Percentiles rank a stretch among this genome's conserved stretches.
These are phyloP conservation scores for Trichoderma sp. DNA, from an alignment of 2,329 filamentous ascomycete genomes.

Conservation along the genomic window DNA sequence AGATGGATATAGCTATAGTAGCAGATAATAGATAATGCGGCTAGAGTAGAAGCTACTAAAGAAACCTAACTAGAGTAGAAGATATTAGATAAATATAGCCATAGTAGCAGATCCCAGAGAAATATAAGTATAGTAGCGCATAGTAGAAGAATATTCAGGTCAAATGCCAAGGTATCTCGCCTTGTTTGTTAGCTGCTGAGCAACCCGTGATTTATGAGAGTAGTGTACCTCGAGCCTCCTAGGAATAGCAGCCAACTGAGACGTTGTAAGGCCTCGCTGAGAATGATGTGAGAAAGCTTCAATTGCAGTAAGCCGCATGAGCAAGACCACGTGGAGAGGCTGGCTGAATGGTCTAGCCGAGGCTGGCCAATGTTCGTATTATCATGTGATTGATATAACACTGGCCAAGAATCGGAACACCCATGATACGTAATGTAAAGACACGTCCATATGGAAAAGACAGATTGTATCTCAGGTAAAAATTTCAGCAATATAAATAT, in stretches of 20 bases:
- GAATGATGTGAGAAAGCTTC: not conserved
- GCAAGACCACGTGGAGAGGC: not conserved
- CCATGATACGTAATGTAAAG: too few relatives aligned
- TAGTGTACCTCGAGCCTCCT: not conserved
- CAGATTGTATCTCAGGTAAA: not conserved
- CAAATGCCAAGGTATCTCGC: not conserved
- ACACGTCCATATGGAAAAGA: too few relatives aligned
- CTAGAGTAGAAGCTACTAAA: not conserved
- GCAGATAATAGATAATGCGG: not conserved
- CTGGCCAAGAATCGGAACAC: not conserved
- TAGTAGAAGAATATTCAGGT: too few relatives aligned
- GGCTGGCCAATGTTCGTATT: not conserved
- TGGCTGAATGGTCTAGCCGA: not conserved
- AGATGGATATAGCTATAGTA: not conserved
- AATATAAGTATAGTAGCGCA: too few relatives aligned
- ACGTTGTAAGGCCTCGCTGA: not conserved
- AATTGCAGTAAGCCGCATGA: not conserved
- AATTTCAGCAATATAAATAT: not conserved
- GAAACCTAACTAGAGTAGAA: too few relatives aligned
- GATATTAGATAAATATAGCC: too few relatives aligned
- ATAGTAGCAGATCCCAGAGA: too few relatives aligned
- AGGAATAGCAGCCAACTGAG: not conserved
- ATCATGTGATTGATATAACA: not conserved
- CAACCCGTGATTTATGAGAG: accelerated
- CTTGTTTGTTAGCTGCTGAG: not conserved